Conservation (phyloP, 768 basidiomycete genomes). For the Glaciozyma martinii region DNA sequence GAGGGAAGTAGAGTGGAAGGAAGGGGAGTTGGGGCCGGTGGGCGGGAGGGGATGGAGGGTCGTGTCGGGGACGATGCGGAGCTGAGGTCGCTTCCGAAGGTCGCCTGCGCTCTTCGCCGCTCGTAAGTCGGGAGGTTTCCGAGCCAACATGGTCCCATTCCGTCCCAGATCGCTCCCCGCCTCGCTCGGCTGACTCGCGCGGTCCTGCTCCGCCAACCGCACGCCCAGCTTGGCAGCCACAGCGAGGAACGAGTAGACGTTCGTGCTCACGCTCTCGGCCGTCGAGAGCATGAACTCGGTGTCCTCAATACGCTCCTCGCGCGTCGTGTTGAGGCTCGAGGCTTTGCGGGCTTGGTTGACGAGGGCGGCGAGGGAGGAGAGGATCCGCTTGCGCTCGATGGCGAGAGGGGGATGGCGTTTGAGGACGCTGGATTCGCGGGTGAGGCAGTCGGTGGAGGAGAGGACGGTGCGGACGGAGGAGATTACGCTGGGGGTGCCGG, state of each 20-base stretch:
- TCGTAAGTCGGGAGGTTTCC: not conserved
- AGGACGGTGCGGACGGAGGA: constrained; percentile 84
- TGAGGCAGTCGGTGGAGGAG: constrained; percentile 69
- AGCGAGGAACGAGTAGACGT: constrained; percentile 64
- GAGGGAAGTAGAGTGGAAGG: not conserved
- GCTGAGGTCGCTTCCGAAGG: constrained; percentile 15
- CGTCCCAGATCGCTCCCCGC: not conserved
- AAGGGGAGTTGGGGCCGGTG: not conserved
- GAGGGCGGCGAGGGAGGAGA: constrained; percentile 68
- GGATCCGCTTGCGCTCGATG: constrained; percentile 68
- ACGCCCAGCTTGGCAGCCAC: constrained; percentile 32
- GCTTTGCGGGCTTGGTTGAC: constrained; percentile 56
- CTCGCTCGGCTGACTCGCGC: not conserved
- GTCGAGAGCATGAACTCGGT: constrained; percentile 69
- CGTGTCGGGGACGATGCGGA: not conserved
- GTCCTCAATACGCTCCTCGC: constrained; percentile 52
- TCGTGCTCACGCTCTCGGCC: constrained; percentile 69
- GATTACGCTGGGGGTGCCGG: constrained; percentile 55
- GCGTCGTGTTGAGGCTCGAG: constrained; percentile 20
- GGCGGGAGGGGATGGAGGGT: constrained; percentile 1
- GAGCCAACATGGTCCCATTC: not conserved
- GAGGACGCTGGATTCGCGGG: constrained; percentile 68
- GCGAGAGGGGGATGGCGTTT: constrained; percentile 57
- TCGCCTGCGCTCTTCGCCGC: constrained; percentile 15
- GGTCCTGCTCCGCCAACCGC: not conserved